Evolutionary conservation across 2,329 filamentous ascomycete genomes (phyloP).

Genomic region (Scolecobasidium constrictum): DNA sequence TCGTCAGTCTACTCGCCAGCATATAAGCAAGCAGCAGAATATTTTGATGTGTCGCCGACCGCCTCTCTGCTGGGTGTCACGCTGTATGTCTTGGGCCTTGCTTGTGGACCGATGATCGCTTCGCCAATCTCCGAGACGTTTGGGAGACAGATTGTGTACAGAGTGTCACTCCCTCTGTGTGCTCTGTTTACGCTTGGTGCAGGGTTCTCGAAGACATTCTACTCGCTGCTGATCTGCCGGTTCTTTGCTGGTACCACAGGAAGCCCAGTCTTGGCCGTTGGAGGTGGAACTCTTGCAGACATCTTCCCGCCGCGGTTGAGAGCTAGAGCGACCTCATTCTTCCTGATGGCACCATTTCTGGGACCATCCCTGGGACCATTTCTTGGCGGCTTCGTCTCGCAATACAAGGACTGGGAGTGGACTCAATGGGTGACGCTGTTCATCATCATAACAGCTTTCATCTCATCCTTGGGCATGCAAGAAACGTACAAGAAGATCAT

Average conservation of each 20-base stretch:
- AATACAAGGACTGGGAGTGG: constrained; percentile 32
- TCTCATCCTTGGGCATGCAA: constrained; percentile 30
- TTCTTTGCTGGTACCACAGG: constrained; percentile 30
- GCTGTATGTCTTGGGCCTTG: constrained; percentile 35
- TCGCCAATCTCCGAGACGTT: constrained; percentile 63
- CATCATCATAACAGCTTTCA: constrained; percentile 25
- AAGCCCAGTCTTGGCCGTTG: constrained; percentile 28
- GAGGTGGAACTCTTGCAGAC: constrained; percentile 30
- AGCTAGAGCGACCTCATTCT: constrained; percentile 24
- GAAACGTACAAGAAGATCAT: constrained; percentile 48
- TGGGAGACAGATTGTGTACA: constrained; percentile 57
- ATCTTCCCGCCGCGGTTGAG: constrained; percentile 22
- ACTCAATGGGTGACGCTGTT: constrained; percentile 33
- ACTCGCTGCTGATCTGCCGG: constrained; percentile 58
- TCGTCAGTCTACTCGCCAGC: constrained; percentile 11
- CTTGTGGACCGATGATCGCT: constrained; percentile 60
- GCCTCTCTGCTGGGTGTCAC: constrained; percentile 16
- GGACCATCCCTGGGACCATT: constrained; percentile 29
- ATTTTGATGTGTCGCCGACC: constrained; percentile 15
- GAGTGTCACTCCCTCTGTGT: constrained; percentile 56
- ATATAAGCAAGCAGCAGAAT: constrained; percentile 8
- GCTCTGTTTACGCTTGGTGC: constrained; percentile 38
- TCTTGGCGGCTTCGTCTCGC: constrained; percentile 31
- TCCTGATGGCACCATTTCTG: constrained; percentile 29
- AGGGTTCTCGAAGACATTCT: constrained; percentile 48